Evolutionary conservation across 345 rosid genomes (phyloP).

Genomic region (Citropsis articulata): DNA sequence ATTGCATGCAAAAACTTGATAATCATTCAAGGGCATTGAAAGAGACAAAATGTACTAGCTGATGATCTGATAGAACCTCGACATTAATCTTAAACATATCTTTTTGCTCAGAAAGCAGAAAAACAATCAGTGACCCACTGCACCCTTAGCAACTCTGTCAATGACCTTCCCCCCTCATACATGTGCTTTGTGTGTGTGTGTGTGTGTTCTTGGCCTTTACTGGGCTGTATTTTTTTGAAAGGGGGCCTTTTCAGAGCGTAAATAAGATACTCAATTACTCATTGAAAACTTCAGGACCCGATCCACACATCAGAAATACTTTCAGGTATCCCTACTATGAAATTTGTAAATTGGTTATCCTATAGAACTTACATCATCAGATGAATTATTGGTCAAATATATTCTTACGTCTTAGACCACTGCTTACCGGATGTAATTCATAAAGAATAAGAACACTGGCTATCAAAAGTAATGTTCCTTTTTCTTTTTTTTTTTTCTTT

Average conservation of each 20-base stretch:
- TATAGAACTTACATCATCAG: neutral
- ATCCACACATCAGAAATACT: neutral
- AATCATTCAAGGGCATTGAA: neutral
- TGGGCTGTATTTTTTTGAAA: neutral
- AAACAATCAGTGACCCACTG: neutral
- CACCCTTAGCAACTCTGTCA: neutral
- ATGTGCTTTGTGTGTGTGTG: neutral
- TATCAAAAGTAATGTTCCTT: neutral
- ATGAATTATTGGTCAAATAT: too few relatives aligned
- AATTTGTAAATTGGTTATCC: neutral
- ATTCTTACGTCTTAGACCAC: neutral
- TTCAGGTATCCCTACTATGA: neutral
- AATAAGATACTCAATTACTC: neutral
- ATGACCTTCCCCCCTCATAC: neutral
- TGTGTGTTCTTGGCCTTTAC: neutral
- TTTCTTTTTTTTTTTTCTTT: neutral
- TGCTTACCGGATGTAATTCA: neutral
- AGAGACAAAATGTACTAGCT: neutral
- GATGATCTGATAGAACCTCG: neutral
- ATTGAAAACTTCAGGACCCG: neutral
- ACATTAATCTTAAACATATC: neutral
- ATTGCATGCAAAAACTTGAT: neutral
- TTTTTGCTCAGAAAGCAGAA: neutral
- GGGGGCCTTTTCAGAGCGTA: neutral
- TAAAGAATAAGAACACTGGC: neutral